phyloP scores from a whole-genome alignment of 75 land plant genomes.

The Selaginella moellendorffii region DNA sequence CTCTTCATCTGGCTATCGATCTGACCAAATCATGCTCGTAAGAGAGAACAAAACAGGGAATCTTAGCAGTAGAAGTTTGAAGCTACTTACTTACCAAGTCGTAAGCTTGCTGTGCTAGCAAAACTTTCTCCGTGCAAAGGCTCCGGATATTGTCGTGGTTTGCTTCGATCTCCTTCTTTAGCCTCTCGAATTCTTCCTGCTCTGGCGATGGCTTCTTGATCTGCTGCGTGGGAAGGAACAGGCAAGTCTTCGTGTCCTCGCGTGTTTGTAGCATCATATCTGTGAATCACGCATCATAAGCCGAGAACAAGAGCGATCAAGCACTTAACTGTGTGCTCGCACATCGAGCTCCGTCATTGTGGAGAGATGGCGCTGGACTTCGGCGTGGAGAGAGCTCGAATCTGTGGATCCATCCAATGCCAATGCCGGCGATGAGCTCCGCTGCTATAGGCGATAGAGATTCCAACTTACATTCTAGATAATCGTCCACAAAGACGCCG shows the following conservation, averaged over 20 bases:
- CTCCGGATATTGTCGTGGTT: slow-evolving; percentile 76
- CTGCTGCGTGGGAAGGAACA: slow-evolving; percentile 39
- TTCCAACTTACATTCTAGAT: slow-evolving; percentile 60
- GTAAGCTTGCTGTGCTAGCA: slow-evolving; percentile 79
- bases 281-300: slow-evolving; percentile 10
- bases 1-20: slow-evolving; percentile 80
- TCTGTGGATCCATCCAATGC: slow-evolving; percentile 23
- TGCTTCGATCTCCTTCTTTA: slow-evolving; percentile 56
- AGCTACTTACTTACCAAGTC: slow-evolving; percentile 82
- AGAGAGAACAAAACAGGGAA: too few relatives aligned
- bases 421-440: neutral
- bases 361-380: slow-evolving; percentile 72
- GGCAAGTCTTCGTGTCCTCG: slow-evolving; percentile 61
- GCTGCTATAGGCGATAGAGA: neutral
- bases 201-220: slow-evolving; percentile 43
- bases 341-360: slow-evolving; percentile 92
- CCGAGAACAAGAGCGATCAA: neutral
- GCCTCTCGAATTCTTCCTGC: slow-evolving; percentile 59
- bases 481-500: slow-evolving; percentile 88
- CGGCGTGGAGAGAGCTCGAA: slow-evolving; percentile 84
- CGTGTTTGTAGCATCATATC: slow-evolving; percentile 60
- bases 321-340: slow-evolving; percentile 54
- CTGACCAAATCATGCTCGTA: slow-evolving; percentile 32
- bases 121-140: slow-evolving; percentile 85
- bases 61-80: too few relatives aligned